Percentiles rank a stretch among this genome's conserved stretches.
Evolutionary conservation across 495 filamentous ascomycete species (phyloP).

Genomic region (Patellaria atrata): DNA sequence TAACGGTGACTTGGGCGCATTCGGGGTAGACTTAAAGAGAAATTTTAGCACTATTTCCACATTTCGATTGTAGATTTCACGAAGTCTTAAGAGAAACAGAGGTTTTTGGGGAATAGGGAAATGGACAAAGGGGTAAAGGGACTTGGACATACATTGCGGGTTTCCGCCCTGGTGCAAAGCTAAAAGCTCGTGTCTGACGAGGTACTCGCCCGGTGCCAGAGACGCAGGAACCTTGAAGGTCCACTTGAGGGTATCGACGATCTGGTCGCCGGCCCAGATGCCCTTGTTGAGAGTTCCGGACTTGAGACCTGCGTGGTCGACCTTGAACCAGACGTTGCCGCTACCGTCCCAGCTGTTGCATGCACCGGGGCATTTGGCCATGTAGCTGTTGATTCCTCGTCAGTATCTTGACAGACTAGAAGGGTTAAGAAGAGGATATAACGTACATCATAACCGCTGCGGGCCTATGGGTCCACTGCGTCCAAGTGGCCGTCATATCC

Average conservation of each 20-base stretch:
- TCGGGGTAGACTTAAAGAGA: slow-evolving; percentile 31
- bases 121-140: not conserved
- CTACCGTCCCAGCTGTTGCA: slow-evolving; percentile 14
- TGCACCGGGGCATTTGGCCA: slow-evolving; percentile 16
- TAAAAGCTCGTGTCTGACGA: slow-evolving; percentile 19
- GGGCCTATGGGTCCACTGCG: slow-evolving; percentile 16
- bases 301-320: slow-evolving; percentile 14
- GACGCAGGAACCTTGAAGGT: slow-evolving; percentile 10
- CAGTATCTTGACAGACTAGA: no score
- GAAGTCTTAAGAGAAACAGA: no score
- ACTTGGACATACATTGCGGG: slow-evolving; percentile 8
- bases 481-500: slow-evolving; percentile 14
- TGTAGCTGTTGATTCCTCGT: no score
- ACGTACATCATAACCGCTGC: slow-evolving; percentile 17
- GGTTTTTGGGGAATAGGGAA: no score
- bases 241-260: slow-evolving; percentile 14
- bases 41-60: no score
- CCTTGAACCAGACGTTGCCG: slow-evolving; percentile 20
- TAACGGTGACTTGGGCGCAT: slow-evolving; percentile 32
- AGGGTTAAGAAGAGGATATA: no score
- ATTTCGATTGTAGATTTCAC: no score
- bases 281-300: slow-evolving; percentile 12
- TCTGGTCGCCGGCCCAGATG: slow-evolving; percentile 15
- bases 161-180: slow-evolving; percentile 18
- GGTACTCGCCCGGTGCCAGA: slow-evolving; percentile 18